Evolutionary conservation across 345 rosid species (phyloP).

Genomic region (Nasturtium officinale): DNA sequence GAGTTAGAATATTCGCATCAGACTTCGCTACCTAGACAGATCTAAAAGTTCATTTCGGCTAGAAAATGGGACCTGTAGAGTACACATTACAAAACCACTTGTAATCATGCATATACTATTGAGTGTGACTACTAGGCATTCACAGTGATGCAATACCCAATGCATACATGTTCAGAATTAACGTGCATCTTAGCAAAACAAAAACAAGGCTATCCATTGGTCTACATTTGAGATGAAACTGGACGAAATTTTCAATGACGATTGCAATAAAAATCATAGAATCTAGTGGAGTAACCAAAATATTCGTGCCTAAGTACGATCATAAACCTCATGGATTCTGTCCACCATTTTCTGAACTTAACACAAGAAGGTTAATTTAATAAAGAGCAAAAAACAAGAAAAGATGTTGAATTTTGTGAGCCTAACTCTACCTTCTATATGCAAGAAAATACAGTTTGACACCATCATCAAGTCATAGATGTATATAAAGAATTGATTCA

Average conservation of each 20-base stretch:
- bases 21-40: neutral
- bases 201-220: slow-evolving; percentile 11
- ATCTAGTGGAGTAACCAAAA: slow-evolving; percentile 16
- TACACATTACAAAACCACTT: slow-evolving; percentile 19
- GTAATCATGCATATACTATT: slow-evolving; percentile 22
- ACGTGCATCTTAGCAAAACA: neutral
- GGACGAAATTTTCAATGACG: neutral
- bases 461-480: neutral
- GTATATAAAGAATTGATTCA: neutral
- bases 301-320: neutral
- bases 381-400: neutral
- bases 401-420: slow-evolving; percentile 19
- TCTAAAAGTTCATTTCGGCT: neutral
- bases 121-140: slow-evolving; percentile 11
- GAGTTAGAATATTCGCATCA: slow-evolving; percentile 19
- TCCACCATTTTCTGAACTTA: slow-evolving; percentile 25
- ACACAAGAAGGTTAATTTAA: neutral
- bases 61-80: slow-evolving; percentile 6
- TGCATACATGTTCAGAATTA: slow-evolving; percentile 6
- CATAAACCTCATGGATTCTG: slow-evolving; percentile 7
- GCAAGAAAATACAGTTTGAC: neutral
- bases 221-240: slow-evolving; percentile 16
- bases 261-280: slow-evolving; percentile 1
- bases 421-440: slow-evolving; percentile 1
- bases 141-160: slow-evolving; percentile 3